phyloP scores from a whole-genome alignment of 169 alveolate species.

The Cryptosporidium ryanae region DNA sequence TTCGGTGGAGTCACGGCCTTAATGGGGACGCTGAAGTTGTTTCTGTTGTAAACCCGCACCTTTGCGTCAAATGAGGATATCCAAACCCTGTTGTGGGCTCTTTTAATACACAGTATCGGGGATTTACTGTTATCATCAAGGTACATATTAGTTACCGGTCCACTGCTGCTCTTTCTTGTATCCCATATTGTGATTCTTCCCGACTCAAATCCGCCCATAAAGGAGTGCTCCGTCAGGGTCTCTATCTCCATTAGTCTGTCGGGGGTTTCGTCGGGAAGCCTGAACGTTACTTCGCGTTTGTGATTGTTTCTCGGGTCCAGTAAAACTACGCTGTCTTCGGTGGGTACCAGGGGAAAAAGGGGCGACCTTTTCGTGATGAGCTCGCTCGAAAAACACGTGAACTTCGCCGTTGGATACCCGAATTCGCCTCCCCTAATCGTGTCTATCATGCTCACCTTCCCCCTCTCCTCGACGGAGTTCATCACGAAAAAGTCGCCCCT shows the following conservation, averaged over 20 bases:
- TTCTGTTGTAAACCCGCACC: conserved; percentile 35
- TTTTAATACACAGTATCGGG: conserved; percentile 31
- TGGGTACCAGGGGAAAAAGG: too few species aligned
- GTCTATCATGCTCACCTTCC: too few species aligned
- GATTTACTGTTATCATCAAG: background rate
- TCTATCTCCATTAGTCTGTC: conserved; percentile 29
- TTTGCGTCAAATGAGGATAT: conserved; percentile 28
- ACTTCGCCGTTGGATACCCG: too few species aligned
- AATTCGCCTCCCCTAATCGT: too few species aligned
- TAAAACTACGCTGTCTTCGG: too few species aligned
- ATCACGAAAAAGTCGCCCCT: conserved; percentile 7
- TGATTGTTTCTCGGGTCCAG: too few species aligned
- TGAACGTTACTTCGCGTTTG: too few species aligned
- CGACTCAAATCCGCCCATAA: conserved; percentile 36
- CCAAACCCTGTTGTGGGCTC: conserved; percentile 41
- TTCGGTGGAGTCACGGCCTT: background rate
- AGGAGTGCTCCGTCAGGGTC: background rate
- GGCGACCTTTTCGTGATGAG: too few species aligned
- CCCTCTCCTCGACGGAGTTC: background rate
- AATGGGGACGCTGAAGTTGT: conserved; percentile 19
- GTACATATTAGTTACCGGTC: too few species aligned
- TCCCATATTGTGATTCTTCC: conserved; percentile 45
- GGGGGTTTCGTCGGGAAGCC: background rate
- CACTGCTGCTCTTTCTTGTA: background rate
- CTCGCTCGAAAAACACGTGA: too few species aligned